Conservation (phyloP, 257 asterid species). For the Orobanche coerulescens region DNA sequence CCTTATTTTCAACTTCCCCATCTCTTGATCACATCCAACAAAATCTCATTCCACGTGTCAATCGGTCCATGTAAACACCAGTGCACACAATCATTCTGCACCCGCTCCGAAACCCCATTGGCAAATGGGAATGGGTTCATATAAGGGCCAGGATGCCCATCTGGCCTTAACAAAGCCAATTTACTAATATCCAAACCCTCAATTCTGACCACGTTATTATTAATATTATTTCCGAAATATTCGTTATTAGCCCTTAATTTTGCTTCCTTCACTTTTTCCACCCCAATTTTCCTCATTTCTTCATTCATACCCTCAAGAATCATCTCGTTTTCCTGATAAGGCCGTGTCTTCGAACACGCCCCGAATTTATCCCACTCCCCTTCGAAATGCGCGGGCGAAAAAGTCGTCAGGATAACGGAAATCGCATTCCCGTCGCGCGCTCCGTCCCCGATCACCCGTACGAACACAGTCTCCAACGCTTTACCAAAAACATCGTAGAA, state of each 20-base stretch:
- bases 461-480: conserved; percentile 46
- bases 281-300: conserved; percentile 55
- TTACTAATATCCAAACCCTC: conserved; percentile 58
- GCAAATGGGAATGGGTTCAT: conserved; percentile 64
- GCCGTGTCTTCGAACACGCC: conserved; percentile 56
- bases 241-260: conserved; percentile 19
- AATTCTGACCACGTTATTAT: too few species aligned
- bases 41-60: conserved; percentile 74
- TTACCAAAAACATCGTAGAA: conserved; percentile 43
- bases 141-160: conserved; percentile 88
- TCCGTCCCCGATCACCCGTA: conserved; percentile 23
- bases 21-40: conserved; percentile 44
- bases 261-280: conserved; percentile 33
- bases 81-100: conserved; percentile 78
- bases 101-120: conserved; percentile 44
- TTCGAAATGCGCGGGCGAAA: conserved; percentile 72
- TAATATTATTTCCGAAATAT: not conserved
- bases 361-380: conserved; percentile 84
- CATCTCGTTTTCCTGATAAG: conserved; percentile 36
- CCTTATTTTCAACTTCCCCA: conserved; percentile 17
- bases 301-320: conserved; percentile 46
- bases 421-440: not conserved
- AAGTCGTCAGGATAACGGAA: conserved; percentile 47
- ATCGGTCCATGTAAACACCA: conserved; percentile 94
- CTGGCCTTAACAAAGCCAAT: conserved; percentile 61